Conservation (phyloP, 2,329 filamentous ascomycete genomes). For the Balansia obtecta region DNA sequence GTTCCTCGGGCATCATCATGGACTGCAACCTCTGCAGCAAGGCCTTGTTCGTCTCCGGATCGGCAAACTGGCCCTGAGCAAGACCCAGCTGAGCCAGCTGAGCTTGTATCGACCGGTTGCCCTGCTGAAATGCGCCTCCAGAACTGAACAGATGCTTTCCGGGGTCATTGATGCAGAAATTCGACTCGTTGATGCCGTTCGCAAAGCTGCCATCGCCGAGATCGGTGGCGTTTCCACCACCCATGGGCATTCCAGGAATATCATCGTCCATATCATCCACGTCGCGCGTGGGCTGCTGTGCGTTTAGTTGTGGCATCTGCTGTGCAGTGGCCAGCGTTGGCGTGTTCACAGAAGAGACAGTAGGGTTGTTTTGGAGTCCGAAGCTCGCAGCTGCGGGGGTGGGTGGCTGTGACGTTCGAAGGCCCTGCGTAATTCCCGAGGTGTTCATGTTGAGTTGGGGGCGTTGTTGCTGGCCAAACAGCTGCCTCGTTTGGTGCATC, state of each 20-base stretch:
- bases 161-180: conserved; percentile 74
- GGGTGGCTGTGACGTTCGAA: conserved; percentile 74
- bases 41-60: conserved; percentile 57
- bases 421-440: conserved; percentile 61
- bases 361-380: conserved; percentile 82
- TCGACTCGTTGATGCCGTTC: conserved; percentile 27
- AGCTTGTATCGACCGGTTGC: conserved; percentile 52
- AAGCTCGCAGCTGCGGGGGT: conserved; percentile 71
- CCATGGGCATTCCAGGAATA: conserved; percentile 49
- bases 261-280: conserved; percentile 59
- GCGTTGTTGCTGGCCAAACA: conserved; percentile 50
- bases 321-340: conserved; percentile 77
- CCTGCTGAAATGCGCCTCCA: conserved; percentile 56
- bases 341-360: conserved; percentile 93
- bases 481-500: conserved; percentile 57
- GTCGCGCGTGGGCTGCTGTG: conserved; percentile 40
- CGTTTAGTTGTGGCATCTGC: conserved; percentile 48
- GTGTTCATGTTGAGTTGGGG: conserved; percentile 74
- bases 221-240: conserved; percentile 41
- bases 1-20: conserved; percentile 70
- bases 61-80: conserved; percentile 63
- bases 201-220: conserved; percentile 45
- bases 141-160: conserved; percentile 88
- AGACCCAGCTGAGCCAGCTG: conserved; percentile 62
- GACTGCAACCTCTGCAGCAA: conserved; percentile 45